Evolutionary conservation across 768 basidiomycete species (phyloP), one percentile per base, ranked within the genome.

Genomic region (Boletus vinaceobasis): DNA sequence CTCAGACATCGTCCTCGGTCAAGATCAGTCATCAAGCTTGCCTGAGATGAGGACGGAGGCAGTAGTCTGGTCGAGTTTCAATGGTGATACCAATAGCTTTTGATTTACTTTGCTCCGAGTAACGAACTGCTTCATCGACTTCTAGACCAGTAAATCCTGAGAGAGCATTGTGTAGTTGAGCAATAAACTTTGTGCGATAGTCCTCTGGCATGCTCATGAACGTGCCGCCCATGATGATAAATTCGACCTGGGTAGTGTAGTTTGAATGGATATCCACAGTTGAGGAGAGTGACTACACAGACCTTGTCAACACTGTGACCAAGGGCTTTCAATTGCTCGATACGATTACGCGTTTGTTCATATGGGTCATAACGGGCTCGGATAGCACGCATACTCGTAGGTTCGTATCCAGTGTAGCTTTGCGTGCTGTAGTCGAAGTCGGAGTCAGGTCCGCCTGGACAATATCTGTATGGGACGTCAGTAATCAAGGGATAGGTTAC

Each of bases 171-270:
- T 98, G 97, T 52, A 99, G 77, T 57, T 98, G 95, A 1, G 96
- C 94, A 51, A 98, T 82, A 61, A 99, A 99, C 60, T 90, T 86
- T 56, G 84, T 85, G 56, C 97, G 83, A 69, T 99, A 98, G 43
- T 93, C 91, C 70, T 98, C 94, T 36, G 95, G 90, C 89, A 98
- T 96, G 67, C 95, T 98, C 94, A 99, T 98, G 72, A 99, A 99
- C 11, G 97, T 99, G 43, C 97, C 97, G 23, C 97, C 97, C 97
- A 98, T 98, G 57, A 96, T 80, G 60, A 97, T 98, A 62, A 87
- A 89, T 63, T 92, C 90, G 31, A 93, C 87, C 90, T 90, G 50
- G 35, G 47, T 37, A 35, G 21, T 29, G 32, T 49, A 9, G 19
- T 23, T n/a, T 31, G 29, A 26, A 15, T 38, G 33, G 43, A 50